phyloP scores from a whole-genome alignment of 345 rosid genomes.

The Populus alba region DNA sequence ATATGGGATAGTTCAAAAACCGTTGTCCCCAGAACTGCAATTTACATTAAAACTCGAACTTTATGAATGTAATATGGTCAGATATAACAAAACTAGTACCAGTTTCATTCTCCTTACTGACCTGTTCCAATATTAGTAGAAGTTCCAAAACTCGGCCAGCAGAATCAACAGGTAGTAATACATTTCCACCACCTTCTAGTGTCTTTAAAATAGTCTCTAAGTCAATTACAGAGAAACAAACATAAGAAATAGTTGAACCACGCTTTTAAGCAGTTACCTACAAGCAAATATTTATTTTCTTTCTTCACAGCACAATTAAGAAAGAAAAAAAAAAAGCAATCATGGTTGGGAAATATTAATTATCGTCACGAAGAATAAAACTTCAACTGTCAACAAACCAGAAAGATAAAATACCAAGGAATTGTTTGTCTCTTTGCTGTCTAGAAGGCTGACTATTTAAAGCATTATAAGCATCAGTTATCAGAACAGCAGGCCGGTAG shows the following conservation, averaged over 20 bases:
- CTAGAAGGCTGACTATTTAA: slow-evolving; percentile 74
- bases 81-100: slow-evolving; percentile 3
- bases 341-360: too few species aligned
- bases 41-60: slow-evolving; percentile 29
- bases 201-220: slow-evolving; percentile 64
- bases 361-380: too few species aligned
- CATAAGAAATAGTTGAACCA: background rate
- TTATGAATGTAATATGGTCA: slow-evolving; percentile 14
- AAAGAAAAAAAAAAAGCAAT: too few species aligned
- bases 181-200: slow-evolving; percentile 81
- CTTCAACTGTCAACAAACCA: slow-evolving; percentile 8
- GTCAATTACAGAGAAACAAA: background rate
- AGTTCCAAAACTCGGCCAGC: slow-evolving; percentile 94
- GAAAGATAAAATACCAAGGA: slow-evolving; percentile 49
- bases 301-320: too few species aligned
- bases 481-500: slow-evolving; percentile 91
- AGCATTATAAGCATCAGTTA: slow-evolving; percentile 93
- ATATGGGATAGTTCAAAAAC: slow-evolving; percentile 69
- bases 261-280: too few species aligned
- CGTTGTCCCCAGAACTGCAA: slow-evolving; percentile 74
- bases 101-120: slow-evolving; percentile 22
- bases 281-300: background rate
- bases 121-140: slow-evolving; percentile 87
- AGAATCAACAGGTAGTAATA: slow-evolving; percentile 85
- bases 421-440: slow-evolving; percentile 80